Base-by-base conservation (phyloP, 1,284 basidiomycete genomes). In the Leccinum subrobustum region DNA sequence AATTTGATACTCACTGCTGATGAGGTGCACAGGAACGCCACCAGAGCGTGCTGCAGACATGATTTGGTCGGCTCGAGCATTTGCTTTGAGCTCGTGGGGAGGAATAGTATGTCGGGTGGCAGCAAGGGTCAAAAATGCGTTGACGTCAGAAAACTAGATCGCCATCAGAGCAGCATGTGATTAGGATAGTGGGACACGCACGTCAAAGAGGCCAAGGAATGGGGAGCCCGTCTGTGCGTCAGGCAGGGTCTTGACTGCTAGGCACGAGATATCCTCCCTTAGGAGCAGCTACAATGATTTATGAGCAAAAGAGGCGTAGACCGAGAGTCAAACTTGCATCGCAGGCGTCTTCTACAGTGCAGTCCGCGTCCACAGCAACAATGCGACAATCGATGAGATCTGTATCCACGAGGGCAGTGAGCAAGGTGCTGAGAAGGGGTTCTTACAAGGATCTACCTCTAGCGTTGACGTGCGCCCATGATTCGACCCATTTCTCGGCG, bases 41-140 rank as follows among this genome's bases (percentile, higher is more conserved):
- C 90, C 91, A 48, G 85, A 81, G 64, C 83, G 83, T 3, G 91
- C 90, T 7, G 90, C 90, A 44, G 81, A 78, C 44, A 91, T 78
- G 60, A 92, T 92, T 60, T 86, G 81, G 60, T 84, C 80, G 14
- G 85, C 79, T 3, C 85, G 83, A 2, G 83, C 75, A 65, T 86
- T 83, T 16, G 81, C 83, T 37, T 78, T 77, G 18, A 89, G 70
- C 56, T 87, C 82, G 35, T 88, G 86, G 0, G 81, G 78, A 25
- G 77, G 74, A 52, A 88, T 78, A 3, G 83, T 87, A 70, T 92
- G 89, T 47, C 86, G 79, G 5, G 88, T 91, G 6, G 91, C 90
- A 6, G 90, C 90, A 48, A 92, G 77, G 1, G 88, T 90, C 64
- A 92, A 74, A 68, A 92, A 92, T 20, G 90, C 88, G 68, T 92